Percentiles rank a stretch among this genome's conserved stretches.
phyloP scores from a whole-genome alignment of 2,329 filamentous ascomycete genomes.

The Chaetomiaceae sp. region DNA sequence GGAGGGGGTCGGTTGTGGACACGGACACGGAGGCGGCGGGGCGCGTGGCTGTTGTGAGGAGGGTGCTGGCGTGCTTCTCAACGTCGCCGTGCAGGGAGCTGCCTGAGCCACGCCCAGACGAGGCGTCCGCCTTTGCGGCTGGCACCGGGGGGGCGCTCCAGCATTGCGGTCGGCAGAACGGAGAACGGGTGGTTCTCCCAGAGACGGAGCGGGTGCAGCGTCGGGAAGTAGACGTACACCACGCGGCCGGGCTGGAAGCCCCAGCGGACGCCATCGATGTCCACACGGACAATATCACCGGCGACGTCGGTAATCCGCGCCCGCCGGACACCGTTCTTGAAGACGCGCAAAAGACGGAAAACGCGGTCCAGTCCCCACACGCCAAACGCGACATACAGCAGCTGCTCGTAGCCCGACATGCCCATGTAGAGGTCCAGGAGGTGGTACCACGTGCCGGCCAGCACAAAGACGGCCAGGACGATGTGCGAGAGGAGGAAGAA shows the following conservation, averaged over 20 bases:
- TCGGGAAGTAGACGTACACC: constrained; percentile 47
- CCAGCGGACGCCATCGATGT: constrained; percentile 36
- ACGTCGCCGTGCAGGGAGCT: not conserved
- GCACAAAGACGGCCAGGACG: constrained; percentile 31
- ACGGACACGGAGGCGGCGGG: no score
- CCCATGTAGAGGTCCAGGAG: no score
- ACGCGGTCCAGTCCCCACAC: not conserved
- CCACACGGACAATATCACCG: constrained; percentile 33
- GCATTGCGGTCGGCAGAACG: constrained; percentile 28
- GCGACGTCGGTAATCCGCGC: constrained; percentile 34
- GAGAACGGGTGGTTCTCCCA: constrained; percentile 55
- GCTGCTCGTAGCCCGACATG: not conserved
- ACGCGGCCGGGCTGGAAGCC: constrained; percentile 29
- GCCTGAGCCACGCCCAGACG: no score
- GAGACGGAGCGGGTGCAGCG: constrained; percentile 30
- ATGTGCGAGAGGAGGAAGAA: constrained; percentile 40
- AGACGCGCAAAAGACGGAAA: constrained; percentile 14
- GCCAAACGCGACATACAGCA: not conserved
- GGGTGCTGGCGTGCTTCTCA: no score
- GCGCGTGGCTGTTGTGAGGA: no score
- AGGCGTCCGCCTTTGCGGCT: no score
- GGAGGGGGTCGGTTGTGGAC: constrained; percentile 22
- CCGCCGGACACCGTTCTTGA: constrained; percentile 31
- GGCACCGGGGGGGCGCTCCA: no score
- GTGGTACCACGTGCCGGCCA: constrained; percentile 40